These are phyloP conservation scores for Lichtheimia hyalospora DNA, from an alignment of 371 early-diverging fungal genomes.

Conservation along the genomic window DNA sequence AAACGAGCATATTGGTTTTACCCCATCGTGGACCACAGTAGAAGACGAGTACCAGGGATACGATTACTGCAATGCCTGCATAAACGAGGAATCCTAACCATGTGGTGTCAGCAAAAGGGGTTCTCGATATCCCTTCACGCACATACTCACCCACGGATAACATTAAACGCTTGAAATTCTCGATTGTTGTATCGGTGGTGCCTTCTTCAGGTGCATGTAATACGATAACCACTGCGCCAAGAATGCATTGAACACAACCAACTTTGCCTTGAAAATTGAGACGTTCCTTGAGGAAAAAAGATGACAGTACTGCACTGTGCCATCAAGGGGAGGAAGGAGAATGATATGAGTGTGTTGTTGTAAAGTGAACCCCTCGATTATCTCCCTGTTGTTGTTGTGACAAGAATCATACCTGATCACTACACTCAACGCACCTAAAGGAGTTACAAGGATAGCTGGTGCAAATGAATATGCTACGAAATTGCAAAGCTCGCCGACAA, in stretches of 20 bases:
- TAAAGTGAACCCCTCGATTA: too few relatives aligned
- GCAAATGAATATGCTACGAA: slow-evolving; percentile 92
- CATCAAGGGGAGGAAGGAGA: background rate
- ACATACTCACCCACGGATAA: slow-evolving; percentile 65
- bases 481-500: slow-evolving; percentile 83
- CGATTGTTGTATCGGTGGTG: slow-evolving; percentile 70
- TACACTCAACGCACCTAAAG: slow-evolving; percentile 88
- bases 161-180: slow-evolving; percentile 75
- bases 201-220: slow-evolving; percentile 92
- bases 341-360: too few relatives aligned
- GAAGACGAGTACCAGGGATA: slow-evolving; percentile 69
- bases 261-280: slow-evolving; percentile 83
- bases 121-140: background rate
- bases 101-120: background rate
- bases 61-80: slow-evolving; percentile 59
- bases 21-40: slow-evolving; percentile 86
- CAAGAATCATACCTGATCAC: slow-evolving; percentile 32
- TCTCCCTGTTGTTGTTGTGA: too few relatives aligned
- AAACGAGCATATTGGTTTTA: slow-evolving; percentile 81
- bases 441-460: slow-evolving; percentile 92
- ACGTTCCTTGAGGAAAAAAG: slow-evolving; percentile 85
- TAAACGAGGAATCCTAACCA: slow-evolving; percentile 79
- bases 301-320: slow-evolving; percentile 84
- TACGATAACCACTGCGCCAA: slow-evolving; percentile 90
- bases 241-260: slow-evolving; percentile 88